Base-by-base conservation (phyloP, 2,329 filamentous ascomycete species). In the Macrophomina tecta region DNA sequence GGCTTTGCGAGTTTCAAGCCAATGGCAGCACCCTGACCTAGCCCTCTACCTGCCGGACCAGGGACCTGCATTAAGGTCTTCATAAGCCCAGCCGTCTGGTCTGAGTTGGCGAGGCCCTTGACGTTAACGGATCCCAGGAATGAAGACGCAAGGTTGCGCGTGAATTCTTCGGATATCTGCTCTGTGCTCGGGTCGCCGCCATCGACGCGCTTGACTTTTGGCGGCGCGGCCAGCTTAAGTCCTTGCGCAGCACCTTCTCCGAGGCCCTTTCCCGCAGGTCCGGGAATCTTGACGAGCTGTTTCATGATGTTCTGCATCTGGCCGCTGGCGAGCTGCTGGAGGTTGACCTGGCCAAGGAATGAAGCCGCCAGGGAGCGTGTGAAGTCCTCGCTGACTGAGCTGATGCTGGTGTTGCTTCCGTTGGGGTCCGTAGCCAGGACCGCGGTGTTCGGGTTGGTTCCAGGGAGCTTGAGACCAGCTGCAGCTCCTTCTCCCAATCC, bases 1-100 rank as follows among this genome's bases (percentile, higher is more conserved):
- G 18, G 23, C 49, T 64, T 64, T 12, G 36, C 62, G 23, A 64
- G 62, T 28, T 55, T 64, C 62, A 64, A 53, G 34, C 48, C 62
- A n/a, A 53, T 42, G 7, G 62, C 62, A 46, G 49, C 49, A 4
- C 62, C 62, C 16, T 45, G 16, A n/a, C 62, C 56, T 2, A 61
- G 14, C 2, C 56, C 56, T 46, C 56, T 45, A 3, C 56, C 56
- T 9, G 56, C 38, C 1, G 56, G 56, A 5, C 56, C 56, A n/a
- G 56, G 56, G n/a, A 61, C 34, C 56, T 46, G 40, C 14, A 32
- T 32, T 23, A 61, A 11, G 1, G 40, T 32, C 56, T 42, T 32
- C 56, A 61, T 61, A 14, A 61, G 40, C 7, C 56, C 56, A 1
- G 56, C 40, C 11, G 40, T 46, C 40, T 61, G 56, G 23, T 42